A percentile compares a stretch with the other conserved stretches of the same genome.
These are phyloP conservation scores for Didymella sp. DNA, from an alignment of 2,329 filamentous ascomycete species.

Conservation along the genomic window DNA sequence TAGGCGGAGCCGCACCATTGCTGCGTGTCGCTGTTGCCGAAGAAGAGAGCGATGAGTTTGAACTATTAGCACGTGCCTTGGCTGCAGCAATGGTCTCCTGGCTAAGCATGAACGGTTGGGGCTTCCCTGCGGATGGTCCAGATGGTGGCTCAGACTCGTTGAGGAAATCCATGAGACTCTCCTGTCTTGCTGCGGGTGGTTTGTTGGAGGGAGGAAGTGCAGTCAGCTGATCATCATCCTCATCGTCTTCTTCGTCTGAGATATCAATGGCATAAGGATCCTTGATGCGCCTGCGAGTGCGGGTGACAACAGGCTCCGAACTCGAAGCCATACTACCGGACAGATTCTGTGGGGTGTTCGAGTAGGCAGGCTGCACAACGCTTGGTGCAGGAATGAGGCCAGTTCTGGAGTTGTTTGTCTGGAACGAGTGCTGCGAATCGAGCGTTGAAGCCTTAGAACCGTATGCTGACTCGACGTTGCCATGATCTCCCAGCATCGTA, in stretches of 20 bases:
- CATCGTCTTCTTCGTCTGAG: slow-evolving; percentile 46
- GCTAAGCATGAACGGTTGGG: slow-evolving; percentile 46
- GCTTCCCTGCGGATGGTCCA: slow-evolving; percentile 51
- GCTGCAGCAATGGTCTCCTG: slow-evolving; percentile 43
- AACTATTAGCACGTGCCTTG: slow-evolving; percentile 36
- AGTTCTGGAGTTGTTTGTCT: slow-evolving; percentile 77
- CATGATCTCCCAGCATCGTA: slow-evolving; percentile 43
- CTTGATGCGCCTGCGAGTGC: slow-evolving; percentile 77
- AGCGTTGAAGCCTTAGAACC: slow-evolving; percentile 46
- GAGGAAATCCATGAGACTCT: slow-evolving; percentile 77
- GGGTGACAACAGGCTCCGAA: slow-evolving; percentile 65
- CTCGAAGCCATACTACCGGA: slow-evolving; percentile 41
- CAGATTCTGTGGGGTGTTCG: slow-evolving; percentile 45
- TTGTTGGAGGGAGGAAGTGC: slow-evolving; percentile 52
- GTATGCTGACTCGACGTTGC: slow-evolving; percentile 45
- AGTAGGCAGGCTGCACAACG: slow-evolving; percentile 47
- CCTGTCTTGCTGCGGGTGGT: slow-evolving; percentile 35
- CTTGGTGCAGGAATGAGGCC: slow-evolving; percentile 62
- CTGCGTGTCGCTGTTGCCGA: slow-evolving; percentile 23
- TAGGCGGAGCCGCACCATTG: slow-evolving; percentile 23
- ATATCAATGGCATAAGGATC: slow-evolving; percentile 94
- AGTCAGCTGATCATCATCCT: slow-evolving; percentile 59
- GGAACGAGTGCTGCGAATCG: slow-evolving; percentile 54
- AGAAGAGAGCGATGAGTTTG: slow-evolving; percentile 26
- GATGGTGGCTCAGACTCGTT: slow-evolving; percentile 71